Base-by-base conservation (phyloP, 129 eudicot genomes). In the Artemisia annua region DNA sequence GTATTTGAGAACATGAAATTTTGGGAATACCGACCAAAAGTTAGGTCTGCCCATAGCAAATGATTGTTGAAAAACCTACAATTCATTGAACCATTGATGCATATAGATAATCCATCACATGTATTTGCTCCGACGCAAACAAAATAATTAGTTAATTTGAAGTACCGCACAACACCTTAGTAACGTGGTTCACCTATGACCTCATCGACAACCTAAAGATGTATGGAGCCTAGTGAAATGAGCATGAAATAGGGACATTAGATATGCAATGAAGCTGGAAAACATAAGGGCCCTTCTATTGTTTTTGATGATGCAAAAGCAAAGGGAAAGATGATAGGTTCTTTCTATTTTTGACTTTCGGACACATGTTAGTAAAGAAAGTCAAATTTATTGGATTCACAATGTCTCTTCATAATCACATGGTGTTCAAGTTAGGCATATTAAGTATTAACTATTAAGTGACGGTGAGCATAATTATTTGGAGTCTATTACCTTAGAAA, bases 261-360 rank as follows among this genome's bases (percentile, higher is more conserved):
- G 57, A 59, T 24, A 72, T 16, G 75, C 48, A 72, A 72, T 48
- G 69, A 48, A 49, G 48, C 44, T 39, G 7, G 46, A 39, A 39
- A 51, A 69, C 73, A 54, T 11, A 73, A 46, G 78, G 77, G 62
- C 70, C 62, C 70, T 73, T 63, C 51, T 30, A 17, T 63, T 32
- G 48, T 28, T 50, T 32, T 43, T 43, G 39, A 62, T 63, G 39
- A 63, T 74, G 53, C 78, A 50, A 74, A 74, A 63, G 71, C 71
- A 63, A 63, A 50, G 64, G 63, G 64, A 63, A 63, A 74, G 71
- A 51, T 16, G 63, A 63, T 14, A 67, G 39, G 78, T 5, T 74
- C 63, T 28, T 63, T 30, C 77, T 24, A 62, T 73, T 73, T 62
- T 48, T 73, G 70, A 73, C 78, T 73, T 73, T 48, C 30, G 62